Conservation (phyloP, 169 alveolate species). For the Babesia divergens region DNA sequence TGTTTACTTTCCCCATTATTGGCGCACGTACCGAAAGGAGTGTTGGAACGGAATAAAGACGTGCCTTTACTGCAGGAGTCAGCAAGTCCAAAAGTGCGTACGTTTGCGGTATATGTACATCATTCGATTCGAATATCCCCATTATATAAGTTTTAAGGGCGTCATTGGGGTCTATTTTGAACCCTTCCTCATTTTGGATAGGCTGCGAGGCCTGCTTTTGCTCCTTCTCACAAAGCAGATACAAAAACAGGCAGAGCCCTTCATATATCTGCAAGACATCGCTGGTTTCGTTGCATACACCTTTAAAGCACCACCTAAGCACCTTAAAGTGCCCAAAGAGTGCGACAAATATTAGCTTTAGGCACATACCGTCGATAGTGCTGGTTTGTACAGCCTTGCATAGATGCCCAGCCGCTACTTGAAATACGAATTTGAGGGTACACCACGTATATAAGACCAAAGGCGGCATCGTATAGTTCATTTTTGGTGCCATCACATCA, state of each 20-base stretch:
- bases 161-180: background rate
- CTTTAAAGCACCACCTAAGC: constrained; percentile 13
- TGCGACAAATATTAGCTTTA: background rate
- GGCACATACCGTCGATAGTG: background rate
- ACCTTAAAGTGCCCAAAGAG: constrained; percentile 1
- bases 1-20: background rate
- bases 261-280: background rate
- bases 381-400: background rate
- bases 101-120: constrained; percentile 1
- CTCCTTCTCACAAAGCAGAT: background rate
- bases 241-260: constrained; percentile 12
- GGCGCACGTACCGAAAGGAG: background rate
- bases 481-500: constrained; percentile 5
- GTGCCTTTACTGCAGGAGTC: background rate
- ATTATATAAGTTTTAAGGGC: background rate
- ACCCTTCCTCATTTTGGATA: background rate
- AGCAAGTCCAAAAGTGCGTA: constrained; percentile 3
- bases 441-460: constrained; percentile 19
- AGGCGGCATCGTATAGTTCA: background rate
- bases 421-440: background rate
- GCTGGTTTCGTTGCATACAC: background rate
- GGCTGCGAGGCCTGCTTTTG: background rate
- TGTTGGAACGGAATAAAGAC: background rate
- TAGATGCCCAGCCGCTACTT: constrained; percentile 8
- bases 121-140: background rate